These are phyloP conservation scores for Phoenix dactylifera DNA, from an alignment of 176 grass and related monocot genomes.

Conservation along the genomic window DNA sequence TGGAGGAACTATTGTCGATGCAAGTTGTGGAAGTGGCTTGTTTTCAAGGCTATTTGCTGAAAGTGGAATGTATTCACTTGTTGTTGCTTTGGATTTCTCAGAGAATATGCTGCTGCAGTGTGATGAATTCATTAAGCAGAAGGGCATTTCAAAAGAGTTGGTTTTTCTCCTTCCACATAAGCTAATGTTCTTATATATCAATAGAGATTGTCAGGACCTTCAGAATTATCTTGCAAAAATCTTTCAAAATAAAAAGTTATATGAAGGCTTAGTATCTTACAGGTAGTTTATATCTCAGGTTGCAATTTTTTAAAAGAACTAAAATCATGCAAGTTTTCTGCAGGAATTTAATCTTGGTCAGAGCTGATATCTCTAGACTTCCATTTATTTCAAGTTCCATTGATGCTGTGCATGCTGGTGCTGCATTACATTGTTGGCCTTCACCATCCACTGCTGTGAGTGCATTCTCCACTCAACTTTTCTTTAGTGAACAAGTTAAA, in stretches of 20 bases:
- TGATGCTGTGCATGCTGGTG: constrained; percentile 88
- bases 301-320: too few relatives aligned
- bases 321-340: background rate
- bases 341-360: constrained; percentile 64
- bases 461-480: background rate
- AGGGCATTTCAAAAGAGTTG: constrained; percentile 72
- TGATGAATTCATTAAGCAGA: constrained; percentile 47
- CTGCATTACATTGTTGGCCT: constrained; percentile 95
- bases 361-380: constrained; percentile 84
- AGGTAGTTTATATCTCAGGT: too few relatives aligned
- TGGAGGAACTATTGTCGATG: constrained; percentile 79
- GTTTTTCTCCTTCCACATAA: constrained; percentile 1
- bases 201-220: too few relatives aligned
- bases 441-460: constrained; percentile 81
- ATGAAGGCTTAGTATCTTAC: too few relatives aligned
- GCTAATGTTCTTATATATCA: too few relatives aligned
- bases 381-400: constrained; percentile 63
- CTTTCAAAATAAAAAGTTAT: too few relatives aligned
- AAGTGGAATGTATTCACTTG: constrained; percentile 62
- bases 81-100: constrained; percentile 81
- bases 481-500: background rate
- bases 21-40: constrained; percentile 88
- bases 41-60: constrained; percentile 89
- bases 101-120: constrained; percentile 95
- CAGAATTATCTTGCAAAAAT: too few relatives aligned